A percentile compares a stretch with the other conserved stretches of the same genome.
Conservation (phyloP, 2,329 filamentous ascomycete species). For the Xylariaceae sp. region DNA sequence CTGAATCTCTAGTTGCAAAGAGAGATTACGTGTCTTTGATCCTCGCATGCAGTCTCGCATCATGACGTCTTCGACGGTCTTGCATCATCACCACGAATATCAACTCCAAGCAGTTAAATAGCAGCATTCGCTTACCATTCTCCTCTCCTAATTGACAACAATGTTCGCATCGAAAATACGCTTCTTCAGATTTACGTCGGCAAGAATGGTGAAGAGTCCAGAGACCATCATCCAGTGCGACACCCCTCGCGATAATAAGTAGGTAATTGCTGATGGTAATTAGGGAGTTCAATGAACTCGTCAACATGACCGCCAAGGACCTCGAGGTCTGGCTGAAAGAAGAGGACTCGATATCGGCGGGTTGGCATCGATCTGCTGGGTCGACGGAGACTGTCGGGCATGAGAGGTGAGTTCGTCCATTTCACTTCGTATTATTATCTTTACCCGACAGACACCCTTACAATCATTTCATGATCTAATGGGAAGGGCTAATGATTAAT, state of each 20-base stretch:
- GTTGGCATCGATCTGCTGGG: constrained; percentile 48
- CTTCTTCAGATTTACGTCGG: not conserved
- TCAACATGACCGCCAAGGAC: constrained; percentile 53
- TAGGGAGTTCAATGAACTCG: constrained; percentile 55
- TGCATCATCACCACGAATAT: not conserved
- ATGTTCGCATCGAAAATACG: not conserved
- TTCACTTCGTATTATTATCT: not conserved
- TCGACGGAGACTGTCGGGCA: constrained; percentile 55
- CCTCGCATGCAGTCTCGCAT: not conserved
- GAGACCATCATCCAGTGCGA: constrained; percentile 26
- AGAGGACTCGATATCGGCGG: constrained; percentile 45
- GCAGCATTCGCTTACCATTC: too few species aligned
- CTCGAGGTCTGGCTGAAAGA: constrained; percentile 50
- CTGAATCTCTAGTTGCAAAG: not conserved
- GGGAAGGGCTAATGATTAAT: too few species aligned
- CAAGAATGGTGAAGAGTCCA: constrained; percentile 26
- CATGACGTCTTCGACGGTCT: not conserved
- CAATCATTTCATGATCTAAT: too few species aligned
- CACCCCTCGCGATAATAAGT: not conserved
- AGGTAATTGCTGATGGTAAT: not conserved
- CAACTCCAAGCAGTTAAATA: not conserved
- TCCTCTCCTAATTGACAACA: too few species aligned
- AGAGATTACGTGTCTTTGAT: not conserved
- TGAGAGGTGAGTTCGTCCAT: constrained; percentile 28
- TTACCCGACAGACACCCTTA: not conserved